phyloP scores from a whole-genome alignment of 768 basidiomycete genomes.

The Hysterangium stoloniferum region DNA sequence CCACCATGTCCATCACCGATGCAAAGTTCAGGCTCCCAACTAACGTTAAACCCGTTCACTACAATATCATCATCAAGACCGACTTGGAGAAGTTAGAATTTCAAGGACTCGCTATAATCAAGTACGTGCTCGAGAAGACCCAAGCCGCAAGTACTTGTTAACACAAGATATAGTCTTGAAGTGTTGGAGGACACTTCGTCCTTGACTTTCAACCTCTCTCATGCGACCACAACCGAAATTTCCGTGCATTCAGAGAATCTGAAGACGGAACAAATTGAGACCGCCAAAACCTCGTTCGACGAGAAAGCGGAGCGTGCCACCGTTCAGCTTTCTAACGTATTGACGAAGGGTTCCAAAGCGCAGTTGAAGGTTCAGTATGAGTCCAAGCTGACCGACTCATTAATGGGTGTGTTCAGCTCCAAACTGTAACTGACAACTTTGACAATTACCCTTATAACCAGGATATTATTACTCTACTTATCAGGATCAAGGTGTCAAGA shows the following conservation, averaged over 20 bases:
- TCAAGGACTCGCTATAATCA: slow-evolving; percentile 66
- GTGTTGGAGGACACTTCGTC: slow-evolving; percentile 51
- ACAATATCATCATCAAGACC: slow-evolving; percentile 71
- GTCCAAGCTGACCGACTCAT: slow-evolving; percentile 55
- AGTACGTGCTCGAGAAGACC: slow-evolving; percentile 33
- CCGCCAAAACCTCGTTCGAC: slow-evolving; percentile 43
- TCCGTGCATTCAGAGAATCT: slow-evolving; percentile 49
- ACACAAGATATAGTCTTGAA: slow-evolving; percentile 41
- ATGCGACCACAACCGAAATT: slow-evolving; percentile 51
- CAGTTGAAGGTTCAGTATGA: slow-evolving; percentile 62
- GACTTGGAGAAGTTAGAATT: slow-evolving; percentile 75
- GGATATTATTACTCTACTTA: slow-evolving; percentile 64
- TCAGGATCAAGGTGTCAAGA: slow-evolving; percentile 55
- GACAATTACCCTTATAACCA: slow-evolving; percentile 13
- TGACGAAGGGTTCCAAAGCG: slow-evolving; percentile 65
- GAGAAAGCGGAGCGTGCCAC: slow-evolving; percentile 55
- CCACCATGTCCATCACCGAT: background rate
- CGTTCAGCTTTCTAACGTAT: slow-evolving; percentile 45
- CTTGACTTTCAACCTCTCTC: slow-evolving; percentile 58
- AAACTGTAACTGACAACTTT: background rate
- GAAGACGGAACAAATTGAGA: slow-evolving; percentile 38
- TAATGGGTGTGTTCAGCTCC: slow-evolving; percentile 50
- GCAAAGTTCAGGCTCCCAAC: slow-evolving; percentile 46
- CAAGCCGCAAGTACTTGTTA: background rate
- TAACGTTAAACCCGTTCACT: slow-evolving; percentile 63